Evolutionary conservation across 164 flowering plant species (phyloP).

Genomic region (Magnolia sinica): DNA sequence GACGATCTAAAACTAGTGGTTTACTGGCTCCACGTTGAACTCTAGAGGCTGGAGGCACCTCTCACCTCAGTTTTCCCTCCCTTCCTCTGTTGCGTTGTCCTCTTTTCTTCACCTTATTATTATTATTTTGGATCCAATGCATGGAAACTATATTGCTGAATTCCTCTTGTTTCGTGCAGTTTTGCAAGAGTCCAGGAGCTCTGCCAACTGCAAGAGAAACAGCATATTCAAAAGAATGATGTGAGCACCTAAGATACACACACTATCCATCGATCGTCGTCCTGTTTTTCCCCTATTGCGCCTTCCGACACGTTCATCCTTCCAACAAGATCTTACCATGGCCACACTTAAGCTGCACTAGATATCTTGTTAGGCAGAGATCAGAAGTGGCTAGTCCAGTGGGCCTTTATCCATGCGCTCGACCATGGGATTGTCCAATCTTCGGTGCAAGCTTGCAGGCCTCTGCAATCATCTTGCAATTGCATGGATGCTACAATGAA

Average conservation of each 20-base stretch:
- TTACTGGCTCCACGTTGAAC: no score
- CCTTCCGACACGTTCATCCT: not conserved
- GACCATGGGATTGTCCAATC: no score
- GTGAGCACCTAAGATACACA: not conserved
- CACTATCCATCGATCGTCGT: not conserved
- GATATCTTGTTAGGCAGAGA: not conserved
- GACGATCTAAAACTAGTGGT: no score
- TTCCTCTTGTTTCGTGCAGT: constrained; percentile 26
- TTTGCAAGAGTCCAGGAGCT: constrained; percentile 47
- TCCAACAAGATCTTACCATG: not conserved
- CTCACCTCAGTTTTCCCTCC: no score
- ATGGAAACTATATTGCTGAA: not conserved
- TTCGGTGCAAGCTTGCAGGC: no score
- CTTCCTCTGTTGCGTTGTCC: no score
- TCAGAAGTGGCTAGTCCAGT: not conserved
- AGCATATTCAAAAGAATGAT: not conserved
- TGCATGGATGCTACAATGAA: no score
- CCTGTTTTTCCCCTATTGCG: not conserved
- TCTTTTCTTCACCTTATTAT: no score
- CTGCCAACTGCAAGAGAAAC: constrained; percentile 26
- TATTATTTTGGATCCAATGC: not conserved
- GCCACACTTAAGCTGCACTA: not conserved
- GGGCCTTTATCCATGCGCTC: not conserved
- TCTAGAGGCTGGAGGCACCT: no score
- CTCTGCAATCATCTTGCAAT: no score